Base-by-base conservation (phyloP, 2,329 filamentous ascomycete species). In the Penicillium expansum region DNA sequence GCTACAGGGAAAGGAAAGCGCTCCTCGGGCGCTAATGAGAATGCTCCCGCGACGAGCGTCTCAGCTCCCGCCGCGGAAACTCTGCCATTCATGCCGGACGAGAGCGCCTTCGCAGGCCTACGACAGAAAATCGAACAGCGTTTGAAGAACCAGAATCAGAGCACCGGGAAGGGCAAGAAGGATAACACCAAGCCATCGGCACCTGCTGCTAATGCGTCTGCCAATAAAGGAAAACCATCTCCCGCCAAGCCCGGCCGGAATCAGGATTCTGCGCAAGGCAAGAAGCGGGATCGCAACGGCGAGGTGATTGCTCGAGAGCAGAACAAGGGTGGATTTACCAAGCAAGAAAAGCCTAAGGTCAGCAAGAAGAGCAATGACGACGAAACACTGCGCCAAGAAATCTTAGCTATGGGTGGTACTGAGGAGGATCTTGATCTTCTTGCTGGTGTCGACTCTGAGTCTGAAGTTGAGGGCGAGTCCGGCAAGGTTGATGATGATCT, bases 351-450 rank as follows among this genome's bases (percentile, higher is more conserved):
- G 20, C 49, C 59, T 7, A 55, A 52, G 11, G 50, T 29, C 7
- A 5, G 29, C 11, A 60, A 60, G 44, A 64, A 65, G 38, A 55
- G 61, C 16, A 60, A 62, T 9, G 59, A 63, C 4, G 65, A 71
- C 33, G 69, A 74, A 61, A 64, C 66, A 35, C 67, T 80, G 38
- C 69, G 74, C 48, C 69, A 74, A 57, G 78, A 80, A 58, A 76
- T 81, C 58, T 58, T 77, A 58, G 74, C 74, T 5, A 72, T 81
- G 51, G 79, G 79, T 32, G 79, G 79, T 47, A 79, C 75, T n/a
- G 71, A 79, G 61, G 79, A 81, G 50, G 78, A 81, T 60, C 68
- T 79, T 55, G 74, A 79, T 45, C 65, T 81, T 24, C 64, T 81
- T 56, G 77, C 72, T 22, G 76, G 69, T 51, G 68, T 76, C 20